Evolutionary conservation across 2,329 filamentous ascomycete species (phyloP), one percentile per base, ranked within the genome.

Genomic region (Rhynchosporium agropyri): DNA sequence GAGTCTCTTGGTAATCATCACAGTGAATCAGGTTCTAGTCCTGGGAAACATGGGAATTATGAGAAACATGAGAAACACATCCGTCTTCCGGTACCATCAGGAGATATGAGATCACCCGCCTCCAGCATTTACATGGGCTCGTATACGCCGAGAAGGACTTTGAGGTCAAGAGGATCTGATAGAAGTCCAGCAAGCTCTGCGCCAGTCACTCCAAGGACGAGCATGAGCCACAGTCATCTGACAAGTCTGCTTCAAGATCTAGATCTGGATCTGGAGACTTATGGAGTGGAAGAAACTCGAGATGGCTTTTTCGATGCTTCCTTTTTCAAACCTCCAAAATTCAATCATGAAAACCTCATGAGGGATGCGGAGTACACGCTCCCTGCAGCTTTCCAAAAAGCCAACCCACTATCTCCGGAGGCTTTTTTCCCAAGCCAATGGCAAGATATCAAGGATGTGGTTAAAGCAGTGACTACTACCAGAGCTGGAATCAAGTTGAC

Each of bases 401-500:
- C 73, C 10, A 74, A 81, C 60, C 80, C 81, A 20, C 72, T 84
- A 5, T 83, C 81, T 2, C 65, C 79, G 1, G 76, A 73, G 10
- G 72, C 77, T 60, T 83, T 84, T 63, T 60, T 84, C 5, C 78
- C 79, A 3, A 77, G 77, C 57, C 82, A 84, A 65, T 76, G 76
- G 70, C 78, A 78, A 58, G 80, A 79, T 63, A 65, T 81, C 9
- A 75, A 74, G 63, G 75, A 74, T 1, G 77, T 83, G 13, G 62
- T 76, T 4, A 70, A 70, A 45, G 74, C 74, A 28, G 74, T 84
- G 26, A 74, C 76, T 5, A 82, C 78, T 4, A 84, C 83, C 3
- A 75, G 80, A 62, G 75, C 79, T 20, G 83, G 83, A 1, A 78
- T 85, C 56, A 80, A 78, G 59, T 73, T 85, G 3, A 66, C 79